A percentile compares a stretch with the other conserved stretches of the same genome.
Conservation (phyloP, 148 eudicot genomes). For the Talinum fruticosum region DNA sequence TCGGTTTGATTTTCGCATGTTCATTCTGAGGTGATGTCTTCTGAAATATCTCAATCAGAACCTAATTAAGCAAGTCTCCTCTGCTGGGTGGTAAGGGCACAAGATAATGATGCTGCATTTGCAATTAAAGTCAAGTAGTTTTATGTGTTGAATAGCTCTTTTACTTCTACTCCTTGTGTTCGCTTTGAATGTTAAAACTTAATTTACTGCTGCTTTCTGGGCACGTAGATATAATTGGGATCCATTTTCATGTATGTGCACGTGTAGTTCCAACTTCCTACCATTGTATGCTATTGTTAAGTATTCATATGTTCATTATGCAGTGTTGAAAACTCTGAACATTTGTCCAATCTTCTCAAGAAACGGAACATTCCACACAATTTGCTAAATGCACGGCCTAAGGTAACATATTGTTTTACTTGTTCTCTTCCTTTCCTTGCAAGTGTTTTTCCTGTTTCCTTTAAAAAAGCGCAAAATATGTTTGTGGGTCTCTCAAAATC, state of each 20-base stretch:
- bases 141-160: constrained; percentile 6
- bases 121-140: neutral
- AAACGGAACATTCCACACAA: constrained; percentile 78
- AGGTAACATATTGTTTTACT: constrained; percentile 44
- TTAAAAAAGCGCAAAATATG: neutral
- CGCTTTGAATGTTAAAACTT: neutral
- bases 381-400: constrained; percentile 97
- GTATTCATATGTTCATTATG: constrained; percentile 30
- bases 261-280: neutral
- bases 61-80: neutral
- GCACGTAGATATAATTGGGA: neutral
- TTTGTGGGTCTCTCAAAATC: neutral
- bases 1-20: neutral
- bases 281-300: neutral
- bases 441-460: neutral
- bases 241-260: neutral
- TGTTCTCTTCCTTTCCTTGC: neutral
- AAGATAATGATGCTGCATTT: neutral
- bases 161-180: neutral
- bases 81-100: too few relatives aligned
- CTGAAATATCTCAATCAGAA: neutral
- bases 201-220: neutral
- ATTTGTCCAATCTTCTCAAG: constrained; percentile 65
- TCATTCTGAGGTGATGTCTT: neutral
- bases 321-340: constrained; percentile 98